Evolutionary conservation across 1,284 basidiomycete genomes (phyloP).

Genomic region (Pseudozyma sp.): DNA sequence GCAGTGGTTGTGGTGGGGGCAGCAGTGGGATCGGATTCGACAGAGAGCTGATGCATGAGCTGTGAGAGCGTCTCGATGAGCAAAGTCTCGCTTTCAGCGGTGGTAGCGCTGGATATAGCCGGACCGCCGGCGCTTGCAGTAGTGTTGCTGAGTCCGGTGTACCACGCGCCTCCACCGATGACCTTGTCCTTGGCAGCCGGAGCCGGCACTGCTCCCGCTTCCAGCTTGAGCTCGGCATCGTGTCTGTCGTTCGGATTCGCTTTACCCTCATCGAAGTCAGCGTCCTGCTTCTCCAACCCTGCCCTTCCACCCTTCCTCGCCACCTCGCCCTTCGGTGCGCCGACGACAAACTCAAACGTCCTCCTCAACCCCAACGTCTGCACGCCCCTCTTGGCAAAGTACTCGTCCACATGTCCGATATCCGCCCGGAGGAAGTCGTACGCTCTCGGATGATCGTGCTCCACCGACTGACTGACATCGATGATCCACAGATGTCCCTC

Average conservation of each 20-base stretch:
- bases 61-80: conserved; percentile 49
- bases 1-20: background rate
- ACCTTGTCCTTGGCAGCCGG: conserved; percentile 16
- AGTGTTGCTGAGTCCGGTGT: conserved; percentile 23
- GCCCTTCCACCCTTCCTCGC: conserved; percentile 50
- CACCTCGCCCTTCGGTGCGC: conserved; percentile 15
- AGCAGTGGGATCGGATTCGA: conserved; percentile 11
- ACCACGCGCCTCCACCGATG: conserved; percentile 38
- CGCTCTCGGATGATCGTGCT: conserved; percentile 93
- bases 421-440: conserved; percentile 91
- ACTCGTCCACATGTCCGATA: conserved; percentile 91
- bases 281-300: conserved; percentile 56
- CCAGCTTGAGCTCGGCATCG: conserved; percentile 11
- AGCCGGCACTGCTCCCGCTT: background rate
- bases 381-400: conserved; percentile 80
- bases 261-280: conserved; percentile 27
- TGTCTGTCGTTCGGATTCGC: conserved; percentile 32
- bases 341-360: conserved; percentile 77
- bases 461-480: conserved; percentile 98
- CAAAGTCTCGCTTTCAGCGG: conserved; percentile 51
- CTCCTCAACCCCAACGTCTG: conserved; percentile 81
- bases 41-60: conserved; percentile 33
- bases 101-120: background rate
- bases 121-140: background rate
- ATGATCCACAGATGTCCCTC: conserved; percentile 86